Base-by-base conservation (phyloP, 2,329 filamentous ascomycete genomes). In the Plenodomus lindquistii region DNA sequence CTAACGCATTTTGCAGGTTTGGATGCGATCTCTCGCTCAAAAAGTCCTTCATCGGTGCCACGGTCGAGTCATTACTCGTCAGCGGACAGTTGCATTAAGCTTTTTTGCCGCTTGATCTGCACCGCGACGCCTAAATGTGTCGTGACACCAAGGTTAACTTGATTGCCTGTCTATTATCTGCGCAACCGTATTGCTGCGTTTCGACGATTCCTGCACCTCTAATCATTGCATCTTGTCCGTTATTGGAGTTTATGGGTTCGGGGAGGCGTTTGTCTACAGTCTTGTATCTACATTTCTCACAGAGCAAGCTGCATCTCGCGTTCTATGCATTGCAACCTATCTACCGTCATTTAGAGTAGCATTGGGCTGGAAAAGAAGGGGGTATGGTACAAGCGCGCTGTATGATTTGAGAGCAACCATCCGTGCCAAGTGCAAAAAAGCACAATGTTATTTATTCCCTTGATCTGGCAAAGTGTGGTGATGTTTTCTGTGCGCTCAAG, bases 1-100 rank as follows among this genome's bases (percentile, higher is more conserved):
- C 63, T 69, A 62, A 68, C 54, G 31, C 35, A 16, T 4, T 11
- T 9, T n/a, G 17, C 40, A 71, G 70, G 54, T 99, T 99, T 67
- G 89, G 89, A 53, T 86, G 96, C 55, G 84, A 86, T 50, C 81
- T 99, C 50, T 92, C 97, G 70, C 80, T 85, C 44, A 95, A 90
- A 81, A 87, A 92, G 74, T 85, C 89, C 48, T 99, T 97, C 74
- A 97, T 99, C 57, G 76, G 76, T 29, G 75, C 57, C 46, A 64
- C 67, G 3, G 67, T 71, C 48, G 69, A 72, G 46, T 52, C 54
- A 19, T 43, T 59, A 11, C 53, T 66, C 13, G 51, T 57, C 37
- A 63, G 57, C 44, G 56, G 60, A 18, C 57, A 59, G 42, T 50
- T 63, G 17, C 58, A 63, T 51, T 50, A 44, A 31, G 31, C n/a